Evolutionary conservation across 495 filamentous ascomycete species (phyloP).

Genomic region (Daldinia decipiens): DNA sequence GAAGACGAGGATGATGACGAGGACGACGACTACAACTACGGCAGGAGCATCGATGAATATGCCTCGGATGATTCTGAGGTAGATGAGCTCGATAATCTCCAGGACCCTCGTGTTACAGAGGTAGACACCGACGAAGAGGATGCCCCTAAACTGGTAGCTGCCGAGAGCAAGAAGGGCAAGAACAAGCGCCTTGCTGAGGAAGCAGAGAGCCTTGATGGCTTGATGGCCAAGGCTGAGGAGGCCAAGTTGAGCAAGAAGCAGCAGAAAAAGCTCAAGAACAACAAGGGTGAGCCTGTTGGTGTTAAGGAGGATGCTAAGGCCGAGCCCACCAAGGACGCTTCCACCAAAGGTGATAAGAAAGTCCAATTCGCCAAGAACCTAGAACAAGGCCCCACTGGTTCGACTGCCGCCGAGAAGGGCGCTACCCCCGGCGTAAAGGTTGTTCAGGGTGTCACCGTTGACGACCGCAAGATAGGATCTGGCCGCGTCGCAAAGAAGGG

Average conservation of each 20-base stretch:
- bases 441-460: constrained; percentile 87
- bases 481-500: constrained; percentile 86
- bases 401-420: constrained; percentile 57
- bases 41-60: constrained; percentile 68
- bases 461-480: constrained; percentile 91
- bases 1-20: constrained; percentile 75
- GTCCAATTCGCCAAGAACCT: constrained; percentile 99
- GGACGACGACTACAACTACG: too few relatives aligned
- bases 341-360: constrained; percentile 84
- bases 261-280: constrained; percentile 98
- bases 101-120: constrained; percentile 85
- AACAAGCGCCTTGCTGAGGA: constrained; percentile 88
- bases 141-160: constrained; percentile 76
- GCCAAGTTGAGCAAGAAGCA: constrained; percentile 93
- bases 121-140: constrained; percentile 85
- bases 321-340: constrained; percentile 58
- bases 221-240: constrained; percentile 72
- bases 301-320: constrained; percentile 67
- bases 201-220: constrained; percentile 74
- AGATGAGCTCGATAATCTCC: constrained; percentile 83
- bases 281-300: constrained; percentile 82
- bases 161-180: constrained; percentile 74
- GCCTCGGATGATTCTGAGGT: constrained; percentile 73
- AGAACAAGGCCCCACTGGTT: constrained; percentile 90
- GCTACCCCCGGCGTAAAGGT: constrained; percentile 73